Percentiles rank a stretch among this genome's conserved stretches.
These are phyloP conservation scores for Magnolia kwangsiensis DNA, from an alignment of 164 flowering plant species.

Conservation along the genomic window DNA sequence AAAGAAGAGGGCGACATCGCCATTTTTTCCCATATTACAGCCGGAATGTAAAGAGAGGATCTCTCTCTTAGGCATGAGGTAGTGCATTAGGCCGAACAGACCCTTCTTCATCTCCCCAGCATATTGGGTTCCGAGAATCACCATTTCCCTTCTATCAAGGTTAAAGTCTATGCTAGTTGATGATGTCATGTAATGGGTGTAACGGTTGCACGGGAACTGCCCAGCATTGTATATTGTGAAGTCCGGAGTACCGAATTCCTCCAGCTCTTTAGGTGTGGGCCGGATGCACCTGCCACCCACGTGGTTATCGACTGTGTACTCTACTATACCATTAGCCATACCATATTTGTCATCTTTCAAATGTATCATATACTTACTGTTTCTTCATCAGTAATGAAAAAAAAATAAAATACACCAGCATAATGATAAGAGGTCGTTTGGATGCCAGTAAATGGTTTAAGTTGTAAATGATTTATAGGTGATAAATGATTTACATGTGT, in stretches of 20 bases:
- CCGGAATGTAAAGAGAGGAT: slow-evolving; percentile 98
- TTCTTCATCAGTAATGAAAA: no score
- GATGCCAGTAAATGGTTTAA: no score
- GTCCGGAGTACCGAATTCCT: slow-evolving; percentile 97
- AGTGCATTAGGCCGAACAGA: slow-evolving; percentile 92
- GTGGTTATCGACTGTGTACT: slow-evolving; percentile 40
- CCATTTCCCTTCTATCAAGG: slow-evolving; percentile 95
- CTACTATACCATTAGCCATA: slow-evolving; percentile 15
- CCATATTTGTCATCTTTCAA: background rate
- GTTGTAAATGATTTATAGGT: no score
- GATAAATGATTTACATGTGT: no score
- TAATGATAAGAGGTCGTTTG: no score
- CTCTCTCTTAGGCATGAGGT: slow-evolving; percentile 96
- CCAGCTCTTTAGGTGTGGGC: slow-evolving; percentile 96
- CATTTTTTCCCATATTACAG: slow-evolving; percentile 96
- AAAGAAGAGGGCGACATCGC: slow-evolving; percentile 99
- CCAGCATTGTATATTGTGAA: slow-evolving; percentile 99
- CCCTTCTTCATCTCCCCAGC: slow-evolving; percentile 99
- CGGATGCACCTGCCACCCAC: slow-evolving; percentile 97
- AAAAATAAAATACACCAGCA: no score
- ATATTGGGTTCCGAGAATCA: slow-evolving; percentile 97
- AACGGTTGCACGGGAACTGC: slow-evolving; percentile 96
- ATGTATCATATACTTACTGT: no score
- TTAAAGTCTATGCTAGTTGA: slow-evolving; percentile 95
- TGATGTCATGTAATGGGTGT: slow-evolving; percentile 98